Base-by-base conservation (phyloP, 495 filamentous ascomycete genomes). In the Staphylotrichum longicolle region DNA sequence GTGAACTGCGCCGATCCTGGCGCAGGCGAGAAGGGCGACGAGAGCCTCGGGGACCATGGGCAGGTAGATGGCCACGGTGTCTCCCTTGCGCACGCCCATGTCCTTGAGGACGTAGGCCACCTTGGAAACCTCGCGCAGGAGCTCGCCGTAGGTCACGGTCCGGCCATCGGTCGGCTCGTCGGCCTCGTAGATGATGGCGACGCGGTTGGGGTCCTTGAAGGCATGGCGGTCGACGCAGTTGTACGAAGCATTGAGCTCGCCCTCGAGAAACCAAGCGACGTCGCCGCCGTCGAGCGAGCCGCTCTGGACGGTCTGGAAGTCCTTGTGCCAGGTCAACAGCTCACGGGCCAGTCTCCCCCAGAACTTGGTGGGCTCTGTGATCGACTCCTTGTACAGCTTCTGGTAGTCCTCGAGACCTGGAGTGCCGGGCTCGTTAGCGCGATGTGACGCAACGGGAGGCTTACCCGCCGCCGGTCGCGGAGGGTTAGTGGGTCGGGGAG, bases 31-130 rank as follows among this genome's bases (percentile, higher is more conserved):
- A 78, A 99, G 89, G 35, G 95, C 88, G 69, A 98, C 80, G 54
- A 98, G 62, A 4, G 94, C 94, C 76, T 98, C 95, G 40, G 94
- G 94, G 71, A 99, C 93, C 94, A 99, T 99, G 72, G 94, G 94
- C 61, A 99, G 80, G 81, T 99, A 99, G 68, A 99, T 86, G 56
- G 91, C 95, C 49, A 99, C 92, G 3, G 93, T 96, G 74, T 99
- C 95, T 40, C 94, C 94, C 82, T 97, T 98, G 81, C 89, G 88
- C 58, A 99, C 93, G 60, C 94, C 95, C 85, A 95, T 91, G 80
- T 90, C 81, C 82, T 90, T 94, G 63, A 99, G 82, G 15, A 91
- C 87, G 74, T 89, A 88, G 52, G 94, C 86, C 30, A 91, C 82
- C 71, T 86, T 89, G 59, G 87, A 96, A 7, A 99, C 95, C 72